Evolutionary conservation across 2,329 filamentous ascomycete species (phyloP), one percentile per base, ranked within the genome.

Genomic region (Pseudogymnoascus sp.): DNA sequence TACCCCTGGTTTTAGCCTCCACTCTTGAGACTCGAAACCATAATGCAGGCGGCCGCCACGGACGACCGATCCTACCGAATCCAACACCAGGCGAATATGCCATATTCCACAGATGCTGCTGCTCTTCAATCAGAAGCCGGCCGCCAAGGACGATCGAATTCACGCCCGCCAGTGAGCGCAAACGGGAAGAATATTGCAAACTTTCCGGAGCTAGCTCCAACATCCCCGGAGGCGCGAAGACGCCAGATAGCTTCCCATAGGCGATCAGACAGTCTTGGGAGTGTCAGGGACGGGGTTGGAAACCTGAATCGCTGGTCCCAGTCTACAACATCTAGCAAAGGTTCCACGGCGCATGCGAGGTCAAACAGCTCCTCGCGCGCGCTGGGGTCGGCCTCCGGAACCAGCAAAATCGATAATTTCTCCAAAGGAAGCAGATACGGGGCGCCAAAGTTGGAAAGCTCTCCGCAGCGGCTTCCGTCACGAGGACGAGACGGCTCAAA

Each of bases 271-370:
- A 77, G 71, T 65, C 70, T 73, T 21, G 73, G 72, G 63, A 74
- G 73, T 66, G 66, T 75, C 67, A 78, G 75, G 70, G 79, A 82
- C 64, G 74, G 76, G 51, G 76, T 80, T 43, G 79, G 78, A 71
- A 79, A 79, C 67, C 75, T 81, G 66, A 80, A 83, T 70, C 79
- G 81, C 70, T 83, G 81, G 81, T 83, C 81, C 45, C 75, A 77
- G 19, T 84, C 82, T 13, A 82, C 81, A 61, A 72, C 75, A 7
- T 83, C 81, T 45, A 83, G 79, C 65, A 78, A 75, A 67, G 74
- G 77, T 39, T 81, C 79, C 57, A 68, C 69, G 51, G 68, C 70
- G 66, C 70, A 66, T 66, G 64, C n/a, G 54, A 65, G 34, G 63
- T 64, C 31, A 39, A 67, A 45, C 62, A 68, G 60, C 62, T 64